Conservation (phyloP, 306 rosid genomes). For the Sphenostylis stenocarpa region DNA sequence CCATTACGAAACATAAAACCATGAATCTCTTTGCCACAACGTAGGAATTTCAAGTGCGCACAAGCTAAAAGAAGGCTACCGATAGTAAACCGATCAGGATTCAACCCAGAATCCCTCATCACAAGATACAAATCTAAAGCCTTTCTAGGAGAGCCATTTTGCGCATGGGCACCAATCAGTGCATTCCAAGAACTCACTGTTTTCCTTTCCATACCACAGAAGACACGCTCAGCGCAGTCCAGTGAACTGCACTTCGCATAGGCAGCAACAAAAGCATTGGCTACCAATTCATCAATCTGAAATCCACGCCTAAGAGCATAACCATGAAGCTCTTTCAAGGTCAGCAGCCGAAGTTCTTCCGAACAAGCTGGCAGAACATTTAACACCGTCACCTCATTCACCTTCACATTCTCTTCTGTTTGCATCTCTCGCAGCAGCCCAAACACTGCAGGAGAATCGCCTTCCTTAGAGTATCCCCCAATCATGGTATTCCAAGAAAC, state of each 20-base stretch:
- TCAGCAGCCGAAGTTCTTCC: conserved; percentile 44
- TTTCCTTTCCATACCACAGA: conserved; percentile 48
- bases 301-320: conserved; percentile 58
- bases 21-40: conserved; percentile 66
- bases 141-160: conserved; percentile 68
- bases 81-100: conserved; percentile 61
- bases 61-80: conserved; percentile 74
- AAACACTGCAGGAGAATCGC: conserved; percentile 49
- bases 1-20: conserved; percentile 65
- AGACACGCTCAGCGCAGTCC: conserved; percentile 57
- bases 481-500: conserved; percentile 87
- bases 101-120: conserved; percentile 58
- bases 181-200: conserved; percentile 87
- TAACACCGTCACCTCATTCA: conserved; percentile 66
- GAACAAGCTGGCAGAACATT: conserved; percentile 70
- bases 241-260: conserved; percentile 68
- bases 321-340: conserved; percentile 74
- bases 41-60: conserved; percentile 49
- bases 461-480: conserved; percentile 63
- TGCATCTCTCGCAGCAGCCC: conserved; percentile 62
- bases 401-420: conserved; percentile 46
- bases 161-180: conserved; percentile 61
- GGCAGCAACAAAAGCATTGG: conserved; percentile 70
- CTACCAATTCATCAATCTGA: conserved; percentile 56
- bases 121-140: conserved; percentile 64